phyloP scores from a whole-genome alignment of 1,139 yeast species.

The Blastobotrys aristatus region DNA sequence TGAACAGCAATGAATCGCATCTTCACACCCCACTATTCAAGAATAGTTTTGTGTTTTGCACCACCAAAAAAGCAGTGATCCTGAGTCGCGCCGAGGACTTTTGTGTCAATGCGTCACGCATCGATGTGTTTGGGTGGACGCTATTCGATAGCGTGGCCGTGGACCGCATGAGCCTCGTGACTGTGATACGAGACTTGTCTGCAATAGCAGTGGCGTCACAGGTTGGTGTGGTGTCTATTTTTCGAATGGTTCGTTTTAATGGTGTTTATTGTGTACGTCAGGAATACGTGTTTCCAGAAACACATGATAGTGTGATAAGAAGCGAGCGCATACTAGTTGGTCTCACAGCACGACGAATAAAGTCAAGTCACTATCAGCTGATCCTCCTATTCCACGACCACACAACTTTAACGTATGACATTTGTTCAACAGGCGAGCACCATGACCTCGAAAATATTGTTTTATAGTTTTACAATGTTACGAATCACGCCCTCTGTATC shows the following conservation, averaged over 20 bases:
- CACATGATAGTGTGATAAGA: slow-evolving; percentile 15
- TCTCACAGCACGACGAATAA: slow-evolving; percentile 20
- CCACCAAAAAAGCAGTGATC: slow-evolving; percentile 25
- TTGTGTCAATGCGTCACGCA: slow-evolving; percentile 49
- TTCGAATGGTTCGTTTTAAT: slow-evolving; percentile 51
- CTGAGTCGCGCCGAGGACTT: slow-evolving; percentile 48
- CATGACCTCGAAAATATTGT: background rate
- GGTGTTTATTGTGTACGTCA: slow-evolving; percentile 59
- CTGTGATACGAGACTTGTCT: slow-evolving; percentile 50
- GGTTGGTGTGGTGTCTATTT: slow-evolving; percentile 52
- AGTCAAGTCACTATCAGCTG: slow-evolving; percentile 6
- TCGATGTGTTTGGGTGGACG: slow-evolving; percentile 42
- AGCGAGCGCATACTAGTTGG: slow-evolving; percentile 21
- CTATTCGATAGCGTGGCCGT: slow-evolving; percentile 21
- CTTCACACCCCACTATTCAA: slow-evolving; percentile 35
- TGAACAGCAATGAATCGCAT: background rate
- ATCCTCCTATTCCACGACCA: background rate
- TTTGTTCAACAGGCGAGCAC: slow-evolving; percentile 1
- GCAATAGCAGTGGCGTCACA: slow-evolving; percentile 54
- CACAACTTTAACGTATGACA: background rate
- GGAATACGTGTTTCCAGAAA: slow-evolving; percentile 45
- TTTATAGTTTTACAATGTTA: slow-evolving; percentile 20
- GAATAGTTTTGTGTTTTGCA: slow-evolving; percentile 47
- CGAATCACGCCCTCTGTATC: slow-evolving; percentile 21
- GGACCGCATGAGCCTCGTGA: slow-evolving; percentile 51